These are phyloP conservation scores for Pythium aphanidermatum DNA, from an alignment of 352 stramenopile species.

Conservation along the genomic window DNA sequence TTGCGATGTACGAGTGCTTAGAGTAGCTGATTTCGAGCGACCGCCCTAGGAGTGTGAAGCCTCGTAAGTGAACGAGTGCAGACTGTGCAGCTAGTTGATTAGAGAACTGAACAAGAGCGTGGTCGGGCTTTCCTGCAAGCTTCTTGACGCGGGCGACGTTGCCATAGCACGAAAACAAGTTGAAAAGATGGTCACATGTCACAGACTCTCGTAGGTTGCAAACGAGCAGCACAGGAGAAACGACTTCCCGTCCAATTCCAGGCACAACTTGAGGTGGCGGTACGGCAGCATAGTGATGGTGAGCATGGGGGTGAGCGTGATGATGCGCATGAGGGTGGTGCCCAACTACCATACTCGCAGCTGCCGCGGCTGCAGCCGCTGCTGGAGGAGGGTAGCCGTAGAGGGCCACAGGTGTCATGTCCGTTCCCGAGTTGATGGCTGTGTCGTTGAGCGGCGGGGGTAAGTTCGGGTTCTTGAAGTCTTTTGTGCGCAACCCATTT, in stretches of 20 bases:
- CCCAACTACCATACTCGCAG: slow-evolving; percentile 13
- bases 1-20: slow-evolving; percentile 47
- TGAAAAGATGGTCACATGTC: slow-evolving; percentile 60
- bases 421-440: slow-evolving; percentile 21
- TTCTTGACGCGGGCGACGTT: slow-evolving; percentile 62
- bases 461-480: slow-evolving; percentile 41
- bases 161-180: slow-evolving; percentile 65
- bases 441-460: slow-evolving; percentile 23
- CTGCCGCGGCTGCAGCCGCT: slow-evolving; percentile 3
- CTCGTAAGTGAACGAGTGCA: slow-evolving; percentile 44
- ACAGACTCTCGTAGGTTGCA: slow-evolving; percentile 46
- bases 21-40: slow-evolving; percentile 63
- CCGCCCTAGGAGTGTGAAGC: slow-evolving; percentile 40
- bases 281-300: too few species aligned
- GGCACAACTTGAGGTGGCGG: slow-evolving; percentile 10
- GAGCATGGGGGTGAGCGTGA: background rate
- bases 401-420: slow-evolving; percentile 11
- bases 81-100: slow-evolving; percentile 35
- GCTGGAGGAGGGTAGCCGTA: slow-evolving; percentile 14
- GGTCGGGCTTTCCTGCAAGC: slow-evolving; percentile 43
- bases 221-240: slow-evolving; percentile 48
- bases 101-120: slow-evolving; percentile 54
- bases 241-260: slow-evolving; percentile 16
- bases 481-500: slow-evolving; percentile 41
- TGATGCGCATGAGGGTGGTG: background rate